Conservation (phyloP, 2,329 filamentous ascomycete species). For the Aspergillus tubingensis region DNA sequence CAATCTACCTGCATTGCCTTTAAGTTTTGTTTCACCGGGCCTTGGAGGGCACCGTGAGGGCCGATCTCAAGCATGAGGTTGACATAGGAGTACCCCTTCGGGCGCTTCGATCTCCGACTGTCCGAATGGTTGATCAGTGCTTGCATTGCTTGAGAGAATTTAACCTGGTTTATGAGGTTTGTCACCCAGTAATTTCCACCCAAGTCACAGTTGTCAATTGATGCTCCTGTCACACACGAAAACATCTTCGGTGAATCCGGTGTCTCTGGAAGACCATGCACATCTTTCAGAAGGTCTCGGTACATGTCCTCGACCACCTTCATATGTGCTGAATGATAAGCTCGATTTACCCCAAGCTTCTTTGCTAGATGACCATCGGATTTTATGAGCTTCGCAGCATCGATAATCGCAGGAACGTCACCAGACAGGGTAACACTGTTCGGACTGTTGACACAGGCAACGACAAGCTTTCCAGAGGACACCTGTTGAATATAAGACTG, state of each 20-base stretch:
- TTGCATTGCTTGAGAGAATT: not conserved
- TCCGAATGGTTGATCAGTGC: not conserved
- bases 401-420: conserved; percentile 8
- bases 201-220: not conserved
- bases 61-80: not conserved
- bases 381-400: not conserved
- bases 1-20: not conserved
- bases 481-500: too few species aligned
- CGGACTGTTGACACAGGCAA: conserved; percentile 23
- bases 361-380: conserved; percentile 3
- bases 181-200: not conserved
- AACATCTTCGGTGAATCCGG: not conserved
- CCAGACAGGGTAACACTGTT: conserved; percentile 20
- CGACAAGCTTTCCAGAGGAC: conserved; percentile 15
- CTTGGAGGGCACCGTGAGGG: not conserved
- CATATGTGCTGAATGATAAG: conserved; percentile 20
- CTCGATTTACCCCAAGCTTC: conserved; percentile 18
- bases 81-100: not conserved
- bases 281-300: not conserved
- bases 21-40: not conserved
- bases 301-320: not conserved
- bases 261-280: too few species aligned
- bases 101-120: not conserved
- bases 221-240: not conserved
- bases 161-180: not conserved